Evolutionary conservation across 495 filamentous ascomycete species (phyloP).

Genomic region (Zalerion maritima): DNA sequence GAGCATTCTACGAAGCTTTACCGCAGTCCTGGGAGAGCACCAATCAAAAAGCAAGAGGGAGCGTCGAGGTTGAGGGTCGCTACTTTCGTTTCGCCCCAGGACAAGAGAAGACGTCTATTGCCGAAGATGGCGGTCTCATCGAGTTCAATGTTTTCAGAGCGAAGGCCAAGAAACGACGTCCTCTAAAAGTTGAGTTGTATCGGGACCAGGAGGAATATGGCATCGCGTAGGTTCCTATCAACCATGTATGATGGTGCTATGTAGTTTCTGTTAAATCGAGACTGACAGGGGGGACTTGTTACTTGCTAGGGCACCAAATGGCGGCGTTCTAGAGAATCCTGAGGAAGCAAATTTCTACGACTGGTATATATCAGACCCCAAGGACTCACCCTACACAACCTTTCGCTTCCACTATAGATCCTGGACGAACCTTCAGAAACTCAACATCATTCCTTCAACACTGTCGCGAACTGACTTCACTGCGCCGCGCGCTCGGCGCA

Average conservation of each 20-base stretch:
- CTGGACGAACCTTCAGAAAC: conserved; percentile 23
- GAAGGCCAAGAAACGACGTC: conserved; percentile 17
- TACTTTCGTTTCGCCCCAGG: conserved; percentile 28
- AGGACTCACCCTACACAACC: conserved; percentile 28
- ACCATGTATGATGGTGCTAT: not conserved
- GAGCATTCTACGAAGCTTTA: conserved; percentile 28
- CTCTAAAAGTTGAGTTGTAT: conserved; percentile 21
- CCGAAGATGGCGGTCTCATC: conserved; percentile 36
- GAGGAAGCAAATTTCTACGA: conserved; percentile 31
- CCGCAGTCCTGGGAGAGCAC: conserved; percentile 2
- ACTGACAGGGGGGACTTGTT: conserved; percentile 6
- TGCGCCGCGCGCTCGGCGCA: too few relatives aligned
- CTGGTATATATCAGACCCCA: conserved; percentile 30
- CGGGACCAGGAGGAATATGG: conserved; percentile 27
- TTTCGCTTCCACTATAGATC: conserved; percentile 38
- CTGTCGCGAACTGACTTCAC: too few relatives aligned
- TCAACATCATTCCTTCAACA: conserved; percentile 26
- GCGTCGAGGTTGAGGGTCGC: conserved; percentile 22
- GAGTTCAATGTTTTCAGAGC: conserved; percentile 36
- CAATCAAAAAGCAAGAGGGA: not conserved
- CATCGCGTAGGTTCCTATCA: conserved; percentile 23
- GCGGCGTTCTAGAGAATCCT: conserved; percentile 31
- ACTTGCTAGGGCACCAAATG: conserved; percentile 22
- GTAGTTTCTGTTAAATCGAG: not conserved
- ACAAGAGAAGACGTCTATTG: conserved; percentile 17